phyloP scores from a whole-genome alignment of 176 grass and related monocot genomes.

The Ananas comosus region DNA sequence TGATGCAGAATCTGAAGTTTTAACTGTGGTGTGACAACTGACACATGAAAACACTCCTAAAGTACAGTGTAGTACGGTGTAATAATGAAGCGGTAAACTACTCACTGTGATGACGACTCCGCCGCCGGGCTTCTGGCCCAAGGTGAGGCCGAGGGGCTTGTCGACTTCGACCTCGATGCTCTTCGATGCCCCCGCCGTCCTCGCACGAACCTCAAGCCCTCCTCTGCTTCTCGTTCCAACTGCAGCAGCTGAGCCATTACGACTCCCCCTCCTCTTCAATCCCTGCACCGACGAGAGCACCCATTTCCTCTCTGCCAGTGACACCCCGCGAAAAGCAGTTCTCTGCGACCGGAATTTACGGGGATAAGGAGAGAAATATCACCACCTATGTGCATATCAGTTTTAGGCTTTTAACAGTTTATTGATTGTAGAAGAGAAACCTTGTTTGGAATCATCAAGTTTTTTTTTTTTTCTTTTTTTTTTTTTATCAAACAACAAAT shows the following conservation, averaged over 20 bases:
- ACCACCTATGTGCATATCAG: neutral
- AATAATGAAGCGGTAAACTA: neutral
- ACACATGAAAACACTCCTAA: too few species aligned
- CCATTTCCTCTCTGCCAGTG: slow-evolving; percentile 36
- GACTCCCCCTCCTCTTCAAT: neutral
- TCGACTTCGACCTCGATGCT: slow-evolving; percentile 91
- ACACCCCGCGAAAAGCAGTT: slow-evolving; percentile 47
- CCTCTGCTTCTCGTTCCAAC: slow-evolving; percentile 14
- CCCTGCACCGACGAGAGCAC: neutral
- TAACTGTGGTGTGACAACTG: too few species aligned
- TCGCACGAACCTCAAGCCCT: slow-evolving; percentile 59
- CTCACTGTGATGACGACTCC: slow-evolving; percentile 84
- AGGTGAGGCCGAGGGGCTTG: slow-evolving; percentile 78
- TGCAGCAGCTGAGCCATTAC: neutral
- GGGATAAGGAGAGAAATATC: neutral
- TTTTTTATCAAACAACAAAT: too few species aligned
- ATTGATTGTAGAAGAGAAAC: neutral
- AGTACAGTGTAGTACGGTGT: neutral
- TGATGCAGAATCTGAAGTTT: neutral
- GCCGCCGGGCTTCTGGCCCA: slow-evolving; percentile 79
- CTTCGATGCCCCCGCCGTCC: slow-evolving; percentile 53
- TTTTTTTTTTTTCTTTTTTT: too few species aligned
- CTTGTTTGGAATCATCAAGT: neutral
- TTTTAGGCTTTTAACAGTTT: neutral
- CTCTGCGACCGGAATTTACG: slow-evolving; percentile 31